phyloP scores from a whole-genome alignment of 2,329 filamentous ascomycete genomes.

The Colletotrichum tropicale region DNA sequence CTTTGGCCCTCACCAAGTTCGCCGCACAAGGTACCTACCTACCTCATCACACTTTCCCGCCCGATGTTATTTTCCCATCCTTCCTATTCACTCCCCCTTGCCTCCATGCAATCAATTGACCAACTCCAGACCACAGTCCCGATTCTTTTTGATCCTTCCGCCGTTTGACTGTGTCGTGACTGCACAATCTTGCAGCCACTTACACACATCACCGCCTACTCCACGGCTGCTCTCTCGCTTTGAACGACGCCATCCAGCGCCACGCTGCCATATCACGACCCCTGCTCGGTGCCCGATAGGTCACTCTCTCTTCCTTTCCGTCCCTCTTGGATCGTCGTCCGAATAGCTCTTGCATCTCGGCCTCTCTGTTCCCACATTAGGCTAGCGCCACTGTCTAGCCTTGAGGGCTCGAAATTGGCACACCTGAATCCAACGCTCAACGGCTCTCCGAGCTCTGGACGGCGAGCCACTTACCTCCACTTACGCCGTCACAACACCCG shows the following conservation, averaged over 20 bases:
- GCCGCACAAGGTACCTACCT: not conserved
- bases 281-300: not conserved
- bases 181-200: not conserved
- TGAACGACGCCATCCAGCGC: not conserved
- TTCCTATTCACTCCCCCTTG: not conserved
- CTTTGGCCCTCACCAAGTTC: not conserved
- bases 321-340: not conserved
- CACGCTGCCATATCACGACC: not conserved
- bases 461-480: slow-evolving; percentile 4
- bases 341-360: not conserved
- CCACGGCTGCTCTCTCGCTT: not conserved
- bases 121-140: not conserved
- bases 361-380: not conserved
- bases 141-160: not conserved
- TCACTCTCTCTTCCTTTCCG: not conserved
- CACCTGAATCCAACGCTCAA: slow-evolving; percentile 10
- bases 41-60: not conserved
- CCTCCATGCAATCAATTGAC: not conserved
- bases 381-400: slow-evolving; percentile 1
- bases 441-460: not conserved
- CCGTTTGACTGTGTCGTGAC: not conserved
- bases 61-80: not conserved
- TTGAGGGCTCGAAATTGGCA: slow-evolving; percentile 2
- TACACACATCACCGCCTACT: not conserved
- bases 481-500: slow-evolving; percentile 4